phyloP scores from a whole-genome alignment of 129 eudicot species.

The Erigeron canadensis region DNA sequence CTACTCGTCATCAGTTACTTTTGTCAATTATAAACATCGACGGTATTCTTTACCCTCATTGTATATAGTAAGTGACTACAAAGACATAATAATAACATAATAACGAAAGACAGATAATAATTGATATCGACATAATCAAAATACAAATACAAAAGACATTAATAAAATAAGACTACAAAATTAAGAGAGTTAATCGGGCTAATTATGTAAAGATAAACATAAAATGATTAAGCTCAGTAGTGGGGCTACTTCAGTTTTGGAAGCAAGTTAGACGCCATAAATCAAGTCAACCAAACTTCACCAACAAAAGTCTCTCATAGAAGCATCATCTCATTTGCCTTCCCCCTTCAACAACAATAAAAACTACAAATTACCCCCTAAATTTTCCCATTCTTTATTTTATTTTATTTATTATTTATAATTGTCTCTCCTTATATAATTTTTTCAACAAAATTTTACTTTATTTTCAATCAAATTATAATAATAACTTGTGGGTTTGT shows the following conservation, averaged over 20 bases:
- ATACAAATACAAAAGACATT: no score
- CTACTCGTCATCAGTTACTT: no score
- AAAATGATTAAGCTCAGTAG: no score
- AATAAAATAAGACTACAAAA: no score
- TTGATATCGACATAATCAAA: no score
- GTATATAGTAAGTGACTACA: no score
- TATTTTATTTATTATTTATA: neutral
- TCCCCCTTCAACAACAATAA: constrained; percentile 2
- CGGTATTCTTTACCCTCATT: no score
- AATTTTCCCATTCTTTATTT: constrained; percentile 1
- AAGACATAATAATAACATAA: no score
- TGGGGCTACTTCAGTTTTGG: constrained; percentile 22
- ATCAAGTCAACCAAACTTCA: constrained; percentile 32
- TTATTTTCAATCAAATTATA: constrained; percentile 16
- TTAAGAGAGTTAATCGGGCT: no score
- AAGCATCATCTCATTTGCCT: constrained; percentile 25
- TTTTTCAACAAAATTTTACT: neutral
- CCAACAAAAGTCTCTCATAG: constrained; percentile 19
- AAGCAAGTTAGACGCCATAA: constrained; percentile 29
- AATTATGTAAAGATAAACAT: no score
- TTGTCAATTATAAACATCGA: no score
- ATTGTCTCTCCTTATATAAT: neutral
- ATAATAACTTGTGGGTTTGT: neutral
- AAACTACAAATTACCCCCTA: constrained; percentile 9
- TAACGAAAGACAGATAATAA: no score